phyloP scores from a whole-genome alignment of 176 grass and related monocot genomes.

The Avena eriantha region DNA sequence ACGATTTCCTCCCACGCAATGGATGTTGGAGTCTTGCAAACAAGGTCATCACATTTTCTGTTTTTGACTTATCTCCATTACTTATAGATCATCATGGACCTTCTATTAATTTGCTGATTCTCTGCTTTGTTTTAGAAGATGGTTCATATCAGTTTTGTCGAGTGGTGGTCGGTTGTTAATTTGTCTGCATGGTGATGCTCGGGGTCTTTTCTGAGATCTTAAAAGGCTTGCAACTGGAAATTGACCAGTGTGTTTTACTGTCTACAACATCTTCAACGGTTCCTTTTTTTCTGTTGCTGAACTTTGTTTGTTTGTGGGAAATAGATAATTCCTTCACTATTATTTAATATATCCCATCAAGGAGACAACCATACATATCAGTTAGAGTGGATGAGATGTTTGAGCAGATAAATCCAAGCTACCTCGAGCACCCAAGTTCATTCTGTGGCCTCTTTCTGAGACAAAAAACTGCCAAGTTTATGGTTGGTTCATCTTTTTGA shows the following conservation, averaged over 20 bases:
- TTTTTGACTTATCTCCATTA: not conserved
- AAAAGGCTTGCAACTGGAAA: slow-evolving; percentile 56
- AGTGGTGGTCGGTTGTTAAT: slow-evolving; percentile 77
- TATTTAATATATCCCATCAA: slow-evolving; percentile 66
- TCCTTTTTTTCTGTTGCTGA: slow-evolving; percentile 3
- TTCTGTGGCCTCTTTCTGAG: slow-evolving; percentile 80
- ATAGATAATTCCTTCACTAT: slow-evolving; percentile 58
- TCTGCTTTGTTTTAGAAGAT: slow-evolving; percentile 50
- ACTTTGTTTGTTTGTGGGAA: slow-evolving; percentile 43
- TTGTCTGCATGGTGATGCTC: slow-evolving; percentile 75
- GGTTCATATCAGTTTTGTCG: slow-evolving; percentile 11
- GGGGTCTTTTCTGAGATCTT: slow-evolving; percentile 61
- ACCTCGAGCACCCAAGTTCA: slow-evolving; percentile 67
- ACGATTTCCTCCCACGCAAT: slow-evolving; percentile 63
- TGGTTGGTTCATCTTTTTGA: slow-evolving; percentile 52
- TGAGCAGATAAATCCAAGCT: slow-evolving; percentile 61
- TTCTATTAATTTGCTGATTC: not conserved
- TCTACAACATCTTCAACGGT: slow-evolving; percentile 1
- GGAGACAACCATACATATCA: slow-evolving; percentile 47
- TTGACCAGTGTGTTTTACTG: slow-evolving; percentile 69
- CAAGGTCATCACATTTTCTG: slow-evolving; percentile 45
- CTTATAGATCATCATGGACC: not conserved
- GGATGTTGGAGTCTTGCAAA: slow-evolving; percentile 92
- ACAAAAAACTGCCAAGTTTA: slow-evolving; percentile 91
- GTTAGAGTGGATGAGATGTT: slow-evolving; percentile 82